Evolutionary conservation across 352 stramenopile species (phyloP), one percentile per base, ranked within the genome.

Genomic region (Nothophytophthora sp.): DNA sequence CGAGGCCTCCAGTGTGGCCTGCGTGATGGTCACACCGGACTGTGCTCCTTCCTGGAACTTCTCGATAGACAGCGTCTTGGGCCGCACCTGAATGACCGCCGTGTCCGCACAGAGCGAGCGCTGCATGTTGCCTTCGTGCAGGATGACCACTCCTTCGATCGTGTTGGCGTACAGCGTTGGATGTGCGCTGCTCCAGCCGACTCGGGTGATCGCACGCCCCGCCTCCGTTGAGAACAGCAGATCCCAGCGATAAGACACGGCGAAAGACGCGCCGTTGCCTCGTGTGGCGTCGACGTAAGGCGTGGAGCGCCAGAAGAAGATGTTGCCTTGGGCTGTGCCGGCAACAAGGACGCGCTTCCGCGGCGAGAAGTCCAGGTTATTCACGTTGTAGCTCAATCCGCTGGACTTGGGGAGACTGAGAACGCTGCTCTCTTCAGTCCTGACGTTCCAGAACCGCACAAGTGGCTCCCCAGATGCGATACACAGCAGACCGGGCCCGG

Each of bases 371-470:
- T 88, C 79, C 33, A 98, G 73, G 36, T 72, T 82, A 44, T 83
- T 85, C 16, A 97, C 88, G 27, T 87, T 76, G 53, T 94, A 89
- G 22, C 47, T 70, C 15, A 63, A 18, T 5, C 55, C 60, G 18
- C 56, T 59, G 7, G 63, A 50, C 47, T 86, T 87, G 0, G 81
- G 76, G 7, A 97, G 60, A 39, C 73, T 95, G 20, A 98, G 55
- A 4, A 96, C 82, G 47, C 96, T 98, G 61, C 94, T 98, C 50
- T 97, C 86, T 42, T 98, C 92, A 1, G 81, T 77, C 11, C 85
- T 68, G 16, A 98, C 70, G 54, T 98, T 90, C 89, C 91, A 97
- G 38, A 98, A 96, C 10, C 94, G 87, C 35, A 98, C 81, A 0
- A 98, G 44, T 8, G 78, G 66, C 45, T 98, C 92, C 5, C 81